Base-by-base conservation (phyloP, 2,329 filamentous ascomycete genomes). In the Fusarium brevicatenulatum region DNA sequence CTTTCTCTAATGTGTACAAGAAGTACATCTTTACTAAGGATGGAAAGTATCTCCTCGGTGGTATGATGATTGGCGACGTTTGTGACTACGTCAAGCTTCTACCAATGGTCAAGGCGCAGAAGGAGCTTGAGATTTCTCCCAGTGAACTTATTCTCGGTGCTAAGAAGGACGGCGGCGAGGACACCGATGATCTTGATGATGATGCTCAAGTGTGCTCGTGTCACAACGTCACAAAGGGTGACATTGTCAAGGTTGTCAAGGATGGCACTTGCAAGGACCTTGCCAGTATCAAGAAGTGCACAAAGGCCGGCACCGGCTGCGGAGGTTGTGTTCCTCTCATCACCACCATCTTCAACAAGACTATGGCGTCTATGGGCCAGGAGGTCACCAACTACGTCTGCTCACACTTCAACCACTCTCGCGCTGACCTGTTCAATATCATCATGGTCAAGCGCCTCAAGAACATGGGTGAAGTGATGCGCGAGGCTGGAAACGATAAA, bases 31-130 rank as follows among this genome's bases (percentile, higher is more conserved):
- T 97, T 78, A 97, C 95, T 0, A 85, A 91, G 78, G 95, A 97
- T 78, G 95, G 95, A 32, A 97, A 97, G 80, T 95, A 95, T 77
- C 85, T 97, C 2, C 89, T 97, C 1, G 95, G 95, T n/a, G 95
- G 95, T 8, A 97, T 97, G 94, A 97, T 97, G 94, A 96, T 97
- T 69, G 95, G 95, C 43, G 95, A 97, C 78, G 97, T 94, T 0
- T 92, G 89, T 71, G 95, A 97, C 83, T 97, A 97, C 78, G 89
- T 97, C 83, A 97, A 95, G 81, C 84, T 97, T 28, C 93, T 97
- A 2, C 92, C 93, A 3, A 91, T 97, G 86, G 94, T 96, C 61
- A 97, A 95, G 84, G 91, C 89, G 73, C 92, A 94, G 79, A 97
- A 95, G 80, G 85, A 87, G 70, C 86, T 97, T 2, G 93, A 97